A percentile compares a stretch with the other conserved stretches of the same genome.
Conservation (phyloP, 768 basidiomycete species). For the Leccinum longicurvipes region DNA sequence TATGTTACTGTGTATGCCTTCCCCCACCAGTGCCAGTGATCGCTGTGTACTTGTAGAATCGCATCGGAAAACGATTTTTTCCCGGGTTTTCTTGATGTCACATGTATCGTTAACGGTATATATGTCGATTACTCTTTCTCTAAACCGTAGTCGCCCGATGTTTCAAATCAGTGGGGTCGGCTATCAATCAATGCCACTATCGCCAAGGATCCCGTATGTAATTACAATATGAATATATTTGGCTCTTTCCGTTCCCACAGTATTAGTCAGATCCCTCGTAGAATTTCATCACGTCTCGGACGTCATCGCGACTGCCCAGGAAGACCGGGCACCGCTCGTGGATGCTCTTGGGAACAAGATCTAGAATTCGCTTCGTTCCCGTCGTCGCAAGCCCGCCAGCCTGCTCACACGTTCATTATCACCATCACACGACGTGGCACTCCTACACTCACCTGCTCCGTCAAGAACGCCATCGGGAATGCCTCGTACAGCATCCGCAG, state of each 20-base stretch:
- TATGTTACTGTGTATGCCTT: background rate
- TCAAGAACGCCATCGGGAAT: conserved; percentile 96
- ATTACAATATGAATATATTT: background rate
- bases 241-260: background rate
- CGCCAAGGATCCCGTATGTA: background rate
- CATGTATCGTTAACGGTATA: conserved; percentile 23
- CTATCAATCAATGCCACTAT: background rate
- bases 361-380: conserved; percentile 89
- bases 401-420: conserved; percentile 35
- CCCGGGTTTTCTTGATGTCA: background rate
- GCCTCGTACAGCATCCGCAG: conserved; percentile 94
- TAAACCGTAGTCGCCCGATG: background rate
- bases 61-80: background rate
- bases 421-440: background rate
- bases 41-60: background rate
- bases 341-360: conserved; percentile 81
- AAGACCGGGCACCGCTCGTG: conserved; percentile 94
- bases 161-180: background rate
- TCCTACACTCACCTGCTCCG: conserved; percentile 69
- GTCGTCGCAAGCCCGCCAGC: conserved; percentile 97
- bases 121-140: background rate
- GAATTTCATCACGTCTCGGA: conserved; percentile 84
- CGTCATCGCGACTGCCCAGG: conserved; percentile 91
- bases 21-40: too few species aligned
- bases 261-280: conserved; percentile 42